Evolutionary conservation across 169 alveolate species (phyloP).

Genomic region (Plasmodium gonderi): DNA sequence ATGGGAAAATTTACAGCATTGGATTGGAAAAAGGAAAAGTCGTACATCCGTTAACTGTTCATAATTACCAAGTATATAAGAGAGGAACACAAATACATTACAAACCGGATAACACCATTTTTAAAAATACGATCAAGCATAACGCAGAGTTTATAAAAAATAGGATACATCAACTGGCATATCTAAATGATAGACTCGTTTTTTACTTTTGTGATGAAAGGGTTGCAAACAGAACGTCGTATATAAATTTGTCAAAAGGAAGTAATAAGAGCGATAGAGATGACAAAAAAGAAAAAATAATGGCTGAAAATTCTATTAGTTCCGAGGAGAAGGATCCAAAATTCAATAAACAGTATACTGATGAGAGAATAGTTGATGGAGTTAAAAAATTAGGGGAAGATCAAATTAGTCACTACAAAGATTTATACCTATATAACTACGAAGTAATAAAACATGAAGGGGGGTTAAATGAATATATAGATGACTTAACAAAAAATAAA

Average conservation of each 20-base stretch:
- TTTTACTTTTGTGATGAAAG: conserved; percentile 75
- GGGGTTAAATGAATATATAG: conserved; percentile 64
- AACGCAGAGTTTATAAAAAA: conserved; percentile 47
- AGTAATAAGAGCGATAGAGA: neutral
- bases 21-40: conserved; percentile 81
- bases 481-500: conserved; percentile 45
- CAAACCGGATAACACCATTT: conserved; percentile 67
- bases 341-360: no score
- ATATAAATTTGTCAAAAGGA: neutral
- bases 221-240: neutral
- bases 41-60: conserved; percentile 60
- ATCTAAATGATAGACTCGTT: conserved; percentile 48
- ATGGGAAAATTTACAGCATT: conserved; percentile 76
- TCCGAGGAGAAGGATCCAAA: neutral
- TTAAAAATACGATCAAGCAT: conserved; percentile 48
- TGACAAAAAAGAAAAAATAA: neutral
- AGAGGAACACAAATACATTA: conserved; percentile 76
- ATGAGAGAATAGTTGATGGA: neutral
- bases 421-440: conserved; percentile 20
- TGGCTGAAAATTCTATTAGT: neutral
- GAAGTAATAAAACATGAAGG: conserved; percentile 72
- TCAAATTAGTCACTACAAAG: neutral
- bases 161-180: conserved; percentile 72
- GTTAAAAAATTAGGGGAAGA: neutral
- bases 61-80: conserved; percentile 13